A percentile compares a stretch with the other conserved stretches of the same genome.
Evolutionary conservation across 768 basidiomycete species (phyloP).

Genomic region (Lactarius vividus): DNA sequence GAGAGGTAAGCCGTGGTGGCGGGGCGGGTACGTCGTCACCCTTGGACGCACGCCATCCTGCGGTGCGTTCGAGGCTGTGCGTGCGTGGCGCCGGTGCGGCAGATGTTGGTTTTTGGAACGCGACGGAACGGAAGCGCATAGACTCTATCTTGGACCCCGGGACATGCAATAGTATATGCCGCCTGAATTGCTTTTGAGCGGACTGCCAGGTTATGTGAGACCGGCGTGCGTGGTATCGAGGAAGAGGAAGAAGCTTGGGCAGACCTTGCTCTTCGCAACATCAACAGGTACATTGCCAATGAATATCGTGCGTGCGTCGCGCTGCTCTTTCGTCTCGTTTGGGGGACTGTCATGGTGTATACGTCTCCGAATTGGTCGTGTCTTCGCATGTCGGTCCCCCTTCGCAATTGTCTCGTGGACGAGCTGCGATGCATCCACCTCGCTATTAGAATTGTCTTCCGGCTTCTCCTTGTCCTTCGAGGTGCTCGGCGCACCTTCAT

Average conservation of each 20-base stretch:
- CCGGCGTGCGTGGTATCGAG: slow-evolving; percentile 1
- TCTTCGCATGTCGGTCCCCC: slow-evolving; percentile 33
- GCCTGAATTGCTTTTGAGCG: slow-evolving; percentile 68
- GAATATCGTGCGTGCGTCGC: slow-evolving; percentile 85
- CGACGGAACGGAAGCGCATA: slow-evolving; percentile 88
- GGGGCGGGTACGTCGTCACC: slow-evolving; percentile 38
- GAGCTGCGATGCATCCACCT: slow-evolving; percentile 39
- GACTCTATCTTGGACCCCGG: slow-evolving; percentile 86
- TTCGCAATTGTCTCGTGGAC: slow-evolving; percentile 61
- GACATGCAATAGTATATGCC: slow-evolving; percentile 69
- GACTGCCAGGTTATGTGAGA: slow-evolving; percentile 44
- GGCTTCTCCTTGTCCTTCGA: slow-evolving; percentile 26
- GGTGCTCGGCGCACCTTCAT: slow-evolving; percentile 23
- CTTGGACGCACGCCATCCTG: slow-evolving; percentile 50
- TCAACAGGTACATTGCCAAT: slow-evolving; percentile 84
- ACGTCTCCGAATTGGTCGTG: slow-evolving; percentile 28
- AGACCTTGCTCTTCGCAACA: slow-evolving; percentile 72
- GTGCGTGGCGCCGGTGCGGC: slow-evolving; percentile 36
- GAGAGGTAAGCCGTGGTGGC: slow-evolving; percentile 55
- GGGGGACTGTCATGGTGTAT: slow-evolving; percentile 51
- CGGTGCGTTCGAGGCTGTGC: slow-evolving; percentile 58
- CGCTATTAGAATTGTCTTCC: slow-evolving; percentile 36
- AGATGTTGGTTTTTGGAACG: slow-evolving; percentile 81
- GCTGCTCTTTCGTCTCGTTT: slow-evolving; percentile 69
- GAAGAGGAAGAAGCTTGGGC: slow-evolving; percentile 29